A percentile compares a stretch with the other conserved stretches of the same genome.
Conservation (phyloP, 345 rosid genomes). For the Murraya koenigii region DNA sequence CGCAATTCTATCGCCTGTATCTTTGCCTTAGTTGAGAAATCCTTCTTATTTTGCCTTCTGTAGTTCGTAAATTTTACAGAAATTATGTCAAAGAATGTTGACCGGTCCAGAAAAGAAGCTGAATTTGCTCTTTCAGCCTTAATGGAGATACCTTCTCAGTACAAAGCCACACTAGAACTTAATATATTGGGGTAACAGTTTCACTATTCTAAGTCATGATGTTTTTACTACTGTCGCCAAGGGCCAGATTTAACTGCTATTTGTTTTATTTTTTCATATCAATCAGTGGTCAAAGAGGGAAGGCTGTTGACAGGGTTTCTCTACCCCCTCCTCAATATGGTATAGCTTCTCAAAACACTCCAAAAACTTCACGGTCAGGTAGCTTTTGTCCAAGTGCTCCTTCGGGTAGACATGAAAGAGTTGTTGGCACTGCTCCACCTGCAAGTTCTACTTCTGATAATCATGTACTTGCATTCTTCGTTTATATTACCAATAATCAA, state of each 20-base stretch:
- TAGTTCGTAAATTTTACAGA: constrained; percentile 96
- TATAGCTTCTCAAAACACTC: constrained; percentile 21
- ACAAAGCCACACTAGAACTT: constrained; percentile 88
- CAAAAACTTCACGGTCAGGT: constrained; percentile 38
- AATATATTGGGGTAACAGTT: constrained; percentile 67
- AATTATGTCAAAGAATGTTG: constrained; percentile 78
- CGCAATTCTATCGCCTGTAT: background rate
- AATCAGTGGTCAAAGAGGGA: constrained; percentile 39
- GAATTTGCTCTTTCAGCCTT: constrained; percentile 88
- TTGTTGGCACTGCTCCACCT: constrained; percentile 27
- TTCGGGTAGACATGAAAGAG: constrained; percentile 20
- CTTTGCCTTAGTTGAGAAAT: background rate
- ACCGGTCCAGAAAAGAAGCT: constrained; percentile 68
- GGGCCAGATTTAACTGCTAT: background rate
- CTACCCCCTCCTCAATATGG: constrained; percentile 60
- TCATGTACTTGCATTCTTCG: constrained; percentile 27
- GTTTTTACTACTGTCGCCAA: background rate
- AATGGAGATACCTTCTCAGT: constrained; percentile 96
- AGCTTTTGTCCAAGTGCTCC: constrained; percentile 48
- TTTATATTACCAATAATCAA: background rate
- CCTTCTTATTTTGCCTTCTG: constrained; percentile 6
- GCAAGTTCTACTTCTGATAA: constrained; percentile 44
- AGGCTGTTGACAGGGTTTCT: constrained; percentile 40
- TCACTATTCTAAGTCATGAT: background rate
- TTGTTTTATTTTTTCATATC: constrained; percentile 6